Conservation (phyloP, 2,329 filamentous ascomycete species). For the Aspergillus caelatus region DNA sequence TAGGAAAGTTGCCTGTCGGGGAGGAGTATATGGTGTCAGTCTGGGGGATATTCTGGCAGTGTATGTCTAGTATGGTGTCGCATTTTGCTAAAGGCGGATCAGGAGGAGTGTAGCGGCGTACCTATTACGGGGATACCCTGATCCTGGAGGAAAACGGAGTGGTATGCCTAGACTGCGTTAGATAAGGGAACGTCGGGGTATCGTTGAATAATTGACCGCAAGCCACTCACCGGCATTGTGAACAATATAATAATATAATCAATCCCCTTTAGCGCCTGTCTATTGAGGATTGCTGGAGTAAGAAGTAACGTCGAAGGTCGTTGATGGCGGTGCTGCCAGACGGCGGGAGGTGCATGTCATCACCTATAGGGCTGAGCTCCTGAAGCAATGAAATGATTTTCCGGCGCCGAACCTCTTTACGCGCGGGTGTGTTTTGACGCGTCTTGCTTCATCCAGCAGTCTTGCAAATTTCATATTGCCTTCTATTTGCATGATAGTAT, state of each 20-base stretch:
- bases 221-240: conserved; percentile 52
- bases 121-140: conserved; percentile 68
- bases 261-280: conserved; percentile 25
- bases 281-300: conserved; percentile 19
- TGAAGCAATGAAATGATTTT: conserved; percentile 33
- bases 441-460: conserved; percentile 22
- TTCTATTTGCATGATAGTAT: not conserved
- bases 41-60: not conserved
- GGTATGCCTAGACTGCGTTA: conserved; percentile 74
- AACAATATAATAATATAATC: conserved; percentile 8
- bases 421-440: conserved; percentile 36
- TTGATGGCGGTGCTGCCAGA: conserved; percentile 20
- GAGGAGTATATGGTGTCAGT: not conserved
- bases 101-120: conserved; percentile 33
- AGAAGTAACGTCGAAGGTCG: conserved; percentile 11
- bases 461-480: not conserved
- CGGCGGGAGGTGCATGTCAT: conserved; percentile 32
- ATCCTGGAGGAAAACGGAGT: conserved; percentile 92
- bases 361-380: conserved; percentile 22
- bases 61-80: not conserved
- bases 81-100: conserved; percentile 30
- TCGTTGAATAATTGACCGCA: not conserved
- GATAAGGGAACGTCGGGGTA: not conserved
- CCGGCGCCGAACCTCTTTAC: conserved; percentile 46
- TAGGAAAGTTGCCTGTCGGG: conserved; percentile 80